phyloP scores from a whole-genome alignment of 2,329 filamentous ascomycete genomes.

The Acarospora socialis region DNA sequence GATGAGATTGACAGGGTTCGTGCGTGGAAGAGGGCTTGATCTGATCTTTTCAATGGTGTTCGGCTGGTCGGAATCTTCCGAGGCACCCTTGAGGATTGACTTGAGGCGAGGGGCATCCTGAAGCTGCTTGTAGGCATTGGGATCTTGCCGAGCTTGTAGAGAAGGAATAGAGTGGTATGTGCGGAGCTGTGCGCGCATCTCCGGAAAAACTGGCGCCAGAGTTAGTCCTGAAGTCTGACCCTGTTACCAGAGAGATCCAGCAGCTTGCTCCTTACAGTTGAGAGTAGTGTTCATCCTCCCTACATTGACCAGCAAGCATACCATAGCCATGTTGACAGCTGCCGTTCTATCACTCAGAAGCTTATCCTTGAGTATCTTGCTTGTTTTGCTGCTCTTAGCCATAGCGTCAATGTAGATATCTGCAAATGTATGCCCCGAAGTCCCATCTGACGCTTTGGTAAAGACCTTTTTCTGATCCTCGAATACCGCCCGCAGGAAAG shows the following conservation, averaged over 20 bases:
- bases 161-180: conserved; percentile 98
- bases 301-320: conserved; percentile 91
- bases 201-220: conserved; percentile 65
- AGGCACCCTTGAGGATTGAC: conserved; percentile 92
- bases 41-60: conserved; percentile 73
- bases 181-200: conserved; percentile 94
- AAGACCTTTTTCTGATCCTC: conserved; percentile 56
- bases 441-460: conserved; percentile 77
- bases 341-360: conserved; percentile 80
- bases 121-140: conserved; percentile 92
- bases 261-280: conserved; percentile 54
- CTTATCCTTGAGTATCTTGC: conserved; percentile 96
- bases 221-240: conserved; percentile 4
- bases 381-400: conserved; percentile 97
- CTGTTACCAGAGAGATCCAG: conserved; percentile 1
- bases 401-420: conserved; percentile 98
- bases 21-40: conserved; percentile 52
- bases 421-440: conserved; percentile 64
- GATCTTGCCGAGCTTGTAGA: conserved; percentile 84
- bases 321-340: conserved; percentile 98
- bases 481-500: conserved; percentile 49
- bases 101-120: conserved; percentile 93
- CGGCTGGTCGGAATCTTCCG: conserved; percentile 79
- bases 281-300: conserved; percentile 98
- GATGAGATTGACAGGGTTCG: conserved; percentile 93